phyloP scores from a whole-genome alignment of 2,329 filamentous ascomycete genomes.

The Metarhizium rileyi region DNA sequence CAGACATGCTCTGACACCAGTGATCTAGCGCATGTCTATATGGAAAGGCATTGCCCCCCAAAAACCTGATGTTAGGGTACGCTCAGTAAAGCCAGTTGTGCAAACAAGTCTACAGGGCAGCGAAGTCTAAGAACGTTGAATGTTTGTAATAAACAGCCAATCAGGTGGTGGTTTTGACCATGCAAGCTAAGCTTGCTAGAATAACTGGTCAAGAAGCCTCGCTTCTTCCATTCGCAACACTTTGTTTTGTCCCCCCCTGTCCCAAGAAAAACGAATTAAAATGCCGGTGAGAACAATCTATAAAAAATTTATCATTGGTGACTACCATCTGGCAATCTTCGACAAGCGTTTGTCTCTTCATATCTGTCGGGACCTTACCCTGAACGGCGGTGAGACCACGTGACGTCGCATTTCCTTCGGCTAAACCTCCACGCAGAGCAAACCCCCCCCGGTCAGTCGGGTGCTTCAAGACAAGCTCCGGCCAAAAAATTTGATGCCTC shows the following conservation, averaged over 20 bases:
- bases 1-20: too few species aligned
- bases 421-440: constrained; percentile 1
- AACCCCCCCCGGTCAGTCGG: neutral
- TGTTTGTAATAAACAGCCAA: too few species aligned
- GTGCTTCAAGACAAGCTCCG: neutral
- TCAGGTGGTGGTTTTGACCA: neutral
- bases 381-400: neutral
- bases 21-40: too few species aligned
- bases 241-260: neutral
- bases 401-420: constrained; percentile 8
- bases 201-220: neutral
- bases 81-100: too few species aligned
- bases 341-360: too few species aligned
- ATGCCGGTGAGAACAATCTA: too few species aligned
- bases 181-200: neutral
- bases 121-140: neutral
- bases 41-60: too few species aligned
- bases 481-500: constrained; percentile 4
- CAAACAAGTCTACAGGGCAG: too few species aligned
- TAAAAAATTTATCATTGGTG: too few species aligned
- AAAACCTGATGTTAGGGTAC: too few species aligned
- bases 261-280: neutral
- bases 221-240: neutral
- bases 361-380: too few species aligned
- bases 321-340: neutral